Conservation (phyloP, 176 grass and related monocot genomes). For the Hyparrhenia diplandra region DNA sequence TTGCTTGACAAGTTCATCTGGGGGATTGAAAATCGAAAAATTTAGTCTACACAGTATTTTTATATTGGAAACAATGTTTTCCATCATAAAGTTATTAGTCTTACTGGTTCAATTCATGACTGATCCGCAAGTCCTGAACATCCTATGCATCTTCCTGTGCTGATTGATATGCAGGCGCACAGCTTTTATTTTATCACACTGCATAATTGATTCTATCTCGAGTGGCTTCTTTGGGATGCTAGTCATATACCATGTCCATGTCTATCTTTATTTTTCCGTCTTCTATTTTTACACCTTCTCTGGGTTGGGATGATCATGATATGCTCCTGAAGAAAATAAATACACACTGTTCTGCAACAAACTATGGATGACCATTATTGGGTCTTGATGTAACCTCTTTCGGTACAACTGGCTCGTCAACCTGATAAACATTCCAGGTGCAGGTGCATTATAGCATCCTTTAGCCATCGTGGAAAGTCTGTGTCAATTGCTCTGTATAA, state of each 20-base stretch:
- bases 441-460: slow-evolving; percentile 63
- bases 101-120: background rate
- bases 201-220: background rate
- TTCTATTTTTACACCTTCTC: background rate
- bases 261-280: background rate
- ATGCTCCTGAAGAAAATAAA: slow-evolving; percentile 18
- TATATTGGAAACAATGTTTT: background rate
- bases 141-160: background rate
- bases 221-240: background rate
- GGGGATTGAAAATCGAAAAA: slow-evolving; percentile 1
- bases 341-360: background rate
- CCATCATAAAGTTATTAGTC: background rate
- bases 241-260: slow-evolving; percentile 18
- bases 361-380: slow-evolving; percentile 17
- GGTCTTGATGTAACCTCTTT: slow-evolving; percentile 21
- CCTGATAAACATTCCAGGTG: slow-evolving; percentile 48
- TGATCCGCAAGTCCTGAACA: background rate
- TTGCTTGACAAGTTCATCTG: slow-evolving; percentile 3
- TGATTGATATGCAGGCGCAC: background rate
- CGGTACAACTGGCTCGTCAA: slow-evolving; percentile 25
- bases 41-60: slow-evolving; percentile 2
- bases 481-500: slow-evolving; percentile 41
- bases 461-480: slow-evolving; percentile 61
- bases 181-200: slow-evolving; percentile 15
- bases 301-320: slow-evolving; percentile 12